These are phyloP conservation scores for Neurospora cerealis DNA, from an alignment of 495 filamentous ascomycete species.

Conservation along the genomic window DNA sequence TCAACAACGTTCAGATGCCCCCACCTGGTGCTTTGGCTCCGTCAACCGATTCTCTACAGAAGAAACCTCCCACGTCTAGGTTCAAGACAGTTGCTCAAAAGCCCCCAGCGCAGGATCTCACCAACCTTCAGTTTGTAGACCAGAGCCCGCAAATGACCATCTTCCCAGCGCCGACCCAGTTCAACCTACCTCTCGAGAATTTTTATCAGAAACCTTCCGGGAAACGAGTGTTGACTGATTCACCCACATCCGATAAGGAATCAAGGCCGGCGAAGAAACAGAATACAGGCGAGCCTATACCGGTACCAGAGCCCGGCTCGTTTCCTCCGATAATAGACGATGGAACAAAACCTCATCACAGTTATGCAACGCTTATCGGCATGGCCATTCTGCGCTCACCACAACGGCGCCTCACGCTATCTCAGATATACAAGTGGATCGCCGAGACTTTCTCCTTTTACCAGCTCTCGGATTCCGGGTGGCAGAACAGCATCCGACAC, in stretches of 20 bases:
- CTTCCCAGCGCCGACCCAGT: constrained; percentile 38
- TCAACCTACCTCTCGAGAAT: constrained; percentile 38
- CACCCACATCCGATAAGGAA: constrained; percentile 56
- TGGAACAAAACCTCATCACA: constrained; percentile 78
- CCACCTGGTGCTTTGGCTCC: constrained; percentile 55
- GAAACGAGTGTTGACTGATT: constrained; percentile 65
- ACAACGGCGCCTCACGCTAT: constrained; percentile 72
- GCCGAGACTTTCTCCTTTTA: constrained; percentile 88
- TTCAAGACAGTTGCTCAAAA: constrained; percentile 54
- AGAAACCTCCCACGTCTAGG: constrained; percentile 56
- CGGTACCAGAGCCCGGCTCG: constrained; percentile 62
- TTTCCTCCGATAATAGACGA: constrained; percentile 80
- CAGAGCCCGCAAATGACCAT: constrained; percentile 53
- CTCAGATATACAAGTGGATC: constrained; percentile 99
- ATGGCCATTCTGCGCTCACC: constrained; percentile 92
- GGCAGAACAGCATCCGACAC: constrained; percentile 98
- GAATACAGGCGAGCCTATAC: constrained; percentile 45
- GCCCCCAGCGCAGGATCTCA: constrained; percentile 48
- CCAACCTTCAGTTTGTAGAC: constrained; percentile 42
- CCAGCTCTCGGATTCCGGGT: constrained; percentile 70
- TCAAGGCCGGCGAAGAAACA: constrained; percentile 53
- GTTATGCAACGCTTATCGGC: constrained; percentile 91
- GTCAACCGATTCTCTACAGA: constrained; percentile 76
- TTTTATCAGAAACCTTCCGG: constrained; percentile 49
- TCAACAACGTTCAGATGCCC: constrained; percentile 58